These are phyloP conservation scores for Eucalyptus sp. DNA, from an alignment of 345 rosid species.

Conservation along the genomic window DNA sequence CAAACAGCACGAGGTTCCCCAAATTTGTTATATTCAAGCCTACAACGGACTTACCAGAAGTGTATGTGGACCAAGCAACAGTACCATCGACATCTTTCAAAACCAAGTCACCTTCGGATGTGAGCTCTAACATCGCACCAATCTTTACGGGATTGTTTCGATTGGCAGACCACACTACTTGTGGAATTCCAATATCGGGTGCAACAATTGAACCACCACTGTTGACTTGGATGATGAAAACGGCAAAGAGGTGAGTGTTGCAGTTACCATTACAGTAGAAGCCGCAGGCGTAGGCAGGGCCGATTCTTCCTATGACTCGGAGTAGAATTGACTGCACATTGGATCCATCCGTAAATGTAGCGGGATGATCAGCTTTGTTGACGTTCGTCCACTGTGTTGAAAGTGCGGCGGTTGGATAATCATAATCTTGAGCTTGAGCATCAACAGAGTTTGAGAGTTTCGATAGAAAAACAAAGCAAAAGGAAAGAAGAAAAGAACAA, in stretches of 20 bases:
- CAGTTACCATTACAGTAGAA: background rate
- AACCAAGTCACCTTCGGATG: background rate
- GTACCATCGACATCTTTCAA: no score
- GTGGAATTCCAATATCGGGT: rapidly evolving
- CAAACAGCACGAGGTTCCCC: background rate
- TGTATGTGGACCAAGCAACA: no score
- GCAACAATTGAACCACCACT: rapidly evolving
- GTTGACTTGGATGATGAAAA: rapidly evolving
- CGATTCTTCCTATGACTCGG: rapidly evolving
- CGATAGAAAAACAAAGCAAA: background rate
- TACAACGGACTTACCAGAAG: no score
- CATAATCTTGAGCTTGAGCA: background rate
- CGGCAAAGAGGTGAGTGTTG: background rate
- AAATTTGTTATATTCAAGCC: background rate
- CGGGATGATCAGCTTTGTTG: no score
- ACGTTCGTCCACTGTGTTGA: background rate
- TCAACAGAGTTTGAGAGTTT: background rate
- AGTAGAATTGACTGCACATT: background rate
- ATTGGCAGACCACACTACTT: constrained; percentile 11
- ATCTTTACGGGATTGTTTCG: background rate
- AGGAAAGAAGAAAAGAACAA: background rate
- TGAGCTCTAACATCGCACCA: background rate
- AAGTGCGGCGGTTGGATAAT: background rate
- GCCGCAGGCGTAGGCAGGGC: background rate
- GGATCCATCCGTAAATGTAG: no score